Conservation (phyloP, 2,329 filamentous ascomycete species). For the Microdochium bolleyi region DNA sequence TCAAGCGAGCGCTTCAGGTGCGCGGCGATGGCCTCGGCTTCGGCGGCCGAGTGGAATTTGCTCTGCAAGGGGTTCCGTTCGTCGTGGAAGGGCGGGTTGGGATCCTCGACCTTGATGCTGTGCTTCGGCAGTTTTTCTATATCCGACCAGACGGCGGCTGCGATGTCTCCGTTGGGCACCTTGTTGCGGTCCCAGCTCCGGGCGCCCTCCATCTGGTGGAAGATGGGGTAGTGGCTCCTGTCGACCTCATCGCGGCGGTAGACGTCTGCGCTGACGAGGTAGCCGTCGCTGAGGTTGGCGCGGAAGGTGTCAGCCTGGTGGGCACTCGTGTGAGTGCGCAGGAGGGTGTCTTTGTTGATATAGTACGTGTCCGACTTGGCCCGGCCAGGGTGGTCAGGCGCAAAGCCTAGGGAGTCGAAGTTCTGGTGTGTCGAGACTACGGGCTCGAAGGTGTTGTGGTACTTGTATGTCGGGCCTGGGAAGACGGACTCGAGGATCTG, state of each 20-base stretch:
- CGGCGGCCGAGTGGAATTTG: conserved; percentile 60
- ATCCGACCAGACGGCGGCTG: conserved; percentile 61
- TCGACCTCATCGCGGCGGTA: conserved; percentile 94
- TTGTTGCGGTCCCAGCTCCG: conserved; percentile 73
- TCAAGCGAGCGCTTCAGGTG: conserved; percentile 89
- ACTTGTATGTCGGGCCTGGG: conserved; percentile 60
- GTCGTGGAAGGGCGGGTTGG: conserved; percentile 67
- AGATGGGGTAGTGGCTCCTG: conserved; percentile 89
- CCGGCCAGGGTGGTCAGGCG: conserved; percentile 78
- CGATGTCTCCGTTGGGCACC: conserved; percentile 50
- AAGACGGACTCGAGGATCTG: conserved; percentile 90
- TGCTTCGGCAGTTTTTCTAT: conserved; percentile 65
- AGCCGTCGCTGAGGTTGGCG: conserved; percentile 65
- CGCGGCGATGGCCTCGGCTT: conserved; percentile 72
- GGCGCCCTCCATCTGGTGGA: conserved; percentile 98
- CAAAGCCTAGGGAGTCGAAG: conserved; percentile 95
- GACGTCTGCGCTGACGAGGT: conserved; percentile 88
- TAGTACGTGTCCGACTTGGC: conserved; percentile 93
- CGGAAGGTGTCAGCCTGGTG: conserved; percentile 82
- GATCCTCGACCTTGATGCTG: conserved; percentile 71
- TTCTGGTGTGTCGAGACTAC: conserved; percentile 82
- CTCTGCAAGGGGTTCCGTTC: conserved; percentile 78
- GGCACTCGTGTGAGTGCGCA: conserved; percentile 90
- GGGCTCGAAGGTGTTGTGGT: conserved; percentile 73
- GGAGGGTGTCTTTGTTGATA: conserved; percentile 72